Evolutionary conservation across 305 asterid species (phyloP).

Genomic region (Salvia sclarea): DNA sequence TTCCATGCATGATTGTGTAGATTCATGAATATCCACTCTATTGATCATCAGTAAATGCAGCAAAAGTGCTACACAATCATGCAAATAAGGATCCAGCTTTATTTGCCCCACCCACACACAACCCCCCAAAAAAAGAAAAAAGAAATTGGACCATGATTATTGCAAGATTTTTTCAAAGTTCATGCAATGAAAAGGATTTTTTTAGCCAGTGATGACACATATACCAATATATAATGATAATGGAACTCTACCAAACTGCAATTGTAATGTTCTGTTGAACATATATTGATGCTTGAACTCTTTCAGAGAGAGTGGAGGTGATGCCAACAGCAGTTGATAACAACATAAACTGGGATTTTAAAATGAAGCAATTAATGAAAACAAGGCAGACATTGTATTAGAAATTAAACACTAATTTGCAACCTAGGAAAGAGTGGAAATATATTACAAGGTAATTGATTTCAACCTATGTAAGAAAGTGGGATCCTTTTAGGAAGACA

Average conservation of each 20-base stretch:
- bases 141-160: background rate
- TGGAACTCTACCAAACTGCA: too few species aligned
- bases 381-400: constrained; percentile 44
- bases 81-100: too few species aligned
- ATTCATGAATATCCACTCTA: too few species aligned
- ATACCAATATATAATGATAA: too few species aligned
- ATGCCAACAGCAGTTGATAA: background rate
- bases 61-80: too few species aligned
- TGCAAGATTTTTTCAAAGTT: background rate
- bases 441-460: constrained; percentile 38
- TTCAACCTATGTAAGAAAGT: constrained; percentile 51
- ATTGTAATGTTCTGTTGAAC: too few species aligned
- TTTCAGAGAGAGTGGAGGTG: background rate
- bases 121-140: background rate
- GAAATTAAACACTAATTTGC: constrained; percentile 43
- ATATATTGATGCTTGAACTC: too few species aligned
- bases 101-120: background rate
- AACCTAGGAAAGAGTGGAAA: constrained; percentile 35
- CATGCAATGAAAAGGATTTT: background rate
- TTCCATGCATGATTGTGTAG: too few species aligned
- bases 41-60: too few species aligned
- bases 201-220: background rate
- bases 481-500: constrained; percentile 71
- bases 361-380: too few species aligned
- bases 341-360: too few species aligned